phyloP scores from a whole-genome alignment of 192 early-diverging fungal species.

The Mortierella claussenii region DNA sequence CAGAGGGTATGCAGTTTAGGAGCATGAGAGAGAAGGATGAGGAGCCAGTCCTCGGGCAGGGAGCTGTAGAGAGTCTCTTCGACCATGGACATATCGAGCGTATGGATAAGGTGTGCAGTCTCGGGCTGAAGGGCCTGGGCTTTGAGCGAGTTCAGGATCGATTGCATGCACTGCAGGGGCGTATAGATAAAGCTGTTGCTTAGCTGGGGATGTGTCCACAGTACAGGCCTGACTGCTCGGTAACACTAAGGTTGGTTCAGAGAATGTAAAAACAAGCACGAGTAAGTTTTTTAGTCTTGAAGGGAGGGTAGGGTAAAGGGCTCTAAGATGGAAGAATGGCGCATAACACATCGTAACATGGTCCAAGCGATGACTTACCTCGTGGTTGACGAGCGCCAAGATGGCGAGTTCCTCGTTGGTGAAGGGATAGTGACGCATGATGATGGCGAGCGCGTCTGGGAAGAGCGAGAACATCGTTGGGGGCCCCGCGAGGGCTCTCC shows the following conservation, averaged over 20 bases:
- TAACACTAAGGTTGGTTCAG: slow-evolving; percentile 20
- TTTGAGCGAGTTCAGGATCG: slow-evolving; percentile 20
- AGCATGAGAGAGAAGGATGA: slow-evolving; percentile 22
- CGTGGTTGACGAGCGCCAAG: slow-evolving; percentile 39
- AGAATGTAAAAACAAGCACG: neutral
- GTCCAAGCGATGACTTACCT: slow-evolving; percentile 8
- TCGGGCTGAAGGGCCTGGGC: neutral
- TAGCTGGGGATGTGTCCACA: slow-evolving; percentile 24
- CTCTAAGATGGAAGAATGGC: no score
- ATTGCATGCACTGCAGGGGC: slow-evolving; percentile 45
- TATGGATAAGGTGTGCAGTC: slow-evolving; percentile 18
- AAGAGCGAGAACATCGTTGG: slow-evolving; percentile 46
- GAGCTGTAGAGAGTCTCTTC: slow-evolving; percentile 46
- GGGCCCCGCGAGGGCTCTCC: no score
- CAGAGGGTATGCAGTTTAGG: slow-evolving; percentile 34
- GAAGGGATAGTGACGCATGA: slow-evolving; percentile 6
- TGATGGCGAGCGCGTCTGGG: slow-evolving; percentile 34
- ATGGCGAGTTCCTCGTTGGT: slow-evolving; percentile 24
- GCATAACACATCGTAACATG: no score
- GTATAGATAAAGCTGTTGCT: slow-evolving; percentile 36
- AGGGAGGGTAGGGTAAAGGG: no score
- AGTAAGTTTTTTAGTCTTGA: no score
- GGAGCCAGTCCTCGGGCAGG: slow-evolving; percentile 46
- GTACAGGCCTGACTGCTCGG: slow-evolving; percentile 14
- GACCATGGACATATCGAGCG: slow-evolving; percentile 24